phyloP scores from a whole-genome alignment of 306 rosid genomes.

The Quercus suber region DNA sequence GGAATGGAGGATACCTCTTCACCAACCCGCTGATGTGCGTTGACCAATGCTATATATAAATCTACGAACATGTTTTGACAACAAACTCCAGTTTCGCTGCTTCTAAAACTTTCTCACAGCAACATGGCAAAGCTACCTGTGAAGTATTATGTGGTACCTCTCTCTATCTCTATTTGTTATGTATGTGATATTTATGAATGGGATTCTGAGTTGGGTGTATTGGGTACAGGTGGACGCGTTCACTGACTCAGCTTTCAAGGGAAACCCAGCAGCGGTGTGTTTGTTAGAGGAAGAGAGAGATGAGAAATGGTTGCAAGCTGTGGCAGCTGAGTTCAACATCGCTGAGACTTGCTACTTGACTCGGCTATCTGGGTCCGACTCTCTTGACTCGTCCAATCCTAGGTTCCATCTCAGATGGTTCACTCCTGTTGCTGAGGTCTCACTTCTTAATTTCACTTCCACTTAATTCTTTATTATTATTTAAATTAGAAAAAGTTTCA shows the following conservation, averaged over 20 bases:
- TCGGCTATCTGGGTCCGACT: slow-evolving; percentile 22
- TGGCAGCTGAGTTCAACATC: slow-evolving; percentile 62
- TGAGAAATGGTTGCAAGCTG: slow-evolving; percentile 51
- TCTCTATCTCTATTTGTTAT: not conserved
- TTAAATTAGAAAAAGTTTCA: not conserved
- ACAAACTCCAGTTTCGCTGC: too few species aligned
- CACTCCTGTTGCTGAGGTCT: slow-evolving; percentile 69
- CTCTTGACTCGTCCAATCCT: slow-evolving; percentile 29
- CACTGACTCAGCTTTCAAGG: slow-evolving; percentile 63
- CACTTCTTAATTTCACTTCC: not conserved
- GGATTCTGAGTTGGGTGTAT: not conserved
- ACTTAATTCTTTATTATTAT: too few species aligned
- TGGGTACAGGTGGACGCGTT: slow-evolving; percentile 60
- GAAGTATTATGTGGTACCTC: slow-evolving; percentile 54
- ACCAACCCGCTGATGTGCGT: too few species aligned
- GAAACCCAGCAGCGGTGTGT: slow-evolving; percentile 79
- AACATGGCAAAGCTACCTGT: slow-evolving; percentile 25
- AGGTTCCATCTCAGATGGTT: slow-evolving; percentile 79
- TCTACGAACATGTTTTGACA: too few species aligned
- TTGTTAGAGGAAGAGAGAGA: slow-evolving; percentile 58
- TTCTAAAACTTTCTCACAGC: too few species aligned
- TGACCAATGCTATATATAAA: too few species aligned
- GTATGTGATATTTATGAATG: not conserved
- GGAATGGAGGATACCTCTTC: too few species aligned
- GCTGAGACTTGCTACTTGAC: slow-evolving; percentile 46